Evolutionary conservation across 2,329 filamentous ascomycete species (phyloP).

Genomic region (Elsinoe batatas): DNA sequence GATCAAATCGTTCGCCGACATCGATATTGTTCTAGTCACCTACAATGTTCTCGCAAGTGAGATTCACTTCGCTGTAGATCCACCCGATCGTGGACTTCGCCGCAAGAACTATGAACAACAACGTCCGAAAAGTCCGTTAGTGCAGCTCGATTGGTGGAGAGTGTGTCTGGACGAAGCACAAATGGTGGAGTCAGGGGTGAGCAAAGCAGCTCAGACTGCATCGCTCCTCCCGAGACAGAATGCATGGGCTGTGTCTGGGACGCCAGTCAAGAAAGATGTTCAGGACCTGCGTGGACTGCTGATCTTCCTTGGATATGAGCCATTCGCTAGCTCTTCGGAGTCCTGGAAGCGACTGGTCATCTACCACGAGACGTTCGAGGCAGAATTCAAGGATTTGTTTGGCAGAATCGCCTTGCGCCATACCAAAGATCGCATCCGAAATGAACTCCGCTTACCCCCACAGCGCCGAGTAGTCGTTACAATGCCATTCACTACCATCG

Average conservation of each 20-base stretch:
- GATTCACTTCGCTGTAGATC: constrained; percentile 62
- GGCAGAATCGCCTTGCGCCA: constrained; percentile 67
- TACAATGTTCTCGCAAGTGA: constrained; percentile 67
- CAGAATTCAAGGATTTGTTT: constrained; percentile 61
- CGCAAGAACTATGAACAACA: constrained; percentile 50
- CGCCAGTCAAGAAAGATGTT: constrained; percentile 72
- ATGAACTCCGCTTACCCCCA: constrained; percentile 67
- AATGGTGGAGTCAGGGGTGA: constrained; percentile 85
- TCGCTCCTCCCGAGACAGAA: constrained; percentile 71
- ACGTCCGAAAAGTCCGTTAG: constrained; percentile 62
- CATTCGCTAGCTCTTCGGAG: constrained; percentile 55
- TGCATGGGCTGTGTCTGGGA: constrained; percentile 87
- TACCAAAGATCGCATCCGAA: constrained; percentile 68
- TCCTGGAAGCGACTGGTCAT: constrained; percentile 59
- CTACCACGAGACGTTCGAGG: constrained; percentile 42
- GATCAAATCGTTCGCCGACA: constrained; percentile 36
- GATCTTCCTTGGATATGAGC: constrained; percentile 68
- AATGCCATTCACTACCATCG: constrained; percentile 79
- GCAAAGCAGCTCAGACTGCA: constrained; percentile 70
- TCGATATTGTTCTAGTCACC: constrained; percentile 53
- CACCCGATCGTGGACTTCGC: constrained; percentile 58
- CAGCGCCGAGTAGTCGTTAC: constrained; percentile 83
- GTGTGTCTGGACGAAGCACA: constrained; percentile 69
- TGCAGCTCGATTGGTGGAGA: constrained; percentile 80
- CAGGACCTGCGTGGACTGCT: constrained; percentile 71